Conservation (phyloP, 768 basidiomycete species). For the Mycena belliarum region DNA sequence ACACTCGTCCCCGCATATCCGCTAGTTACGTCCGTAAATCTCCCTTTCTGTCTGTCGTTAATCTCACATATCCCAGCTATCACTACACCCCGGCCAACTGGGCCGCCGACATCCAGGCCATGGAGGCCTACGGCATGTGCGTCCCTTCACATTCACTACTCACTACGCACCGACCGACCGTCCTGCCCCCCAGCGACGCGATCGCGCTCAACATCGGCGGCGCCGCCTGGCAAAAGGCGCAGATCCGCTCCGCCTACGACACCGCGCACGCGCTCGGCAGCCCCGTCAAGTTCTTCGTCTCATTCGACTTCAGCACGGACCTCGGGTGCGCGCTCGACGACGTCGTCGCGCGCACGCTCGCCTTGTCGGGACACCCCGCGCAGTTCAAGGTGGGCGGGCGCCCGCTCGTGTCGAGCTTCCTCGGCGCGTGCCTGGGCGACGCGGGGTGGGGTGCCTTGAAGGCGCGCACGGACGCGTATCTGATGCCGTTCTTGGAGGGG, state of each 20-base stretch:
- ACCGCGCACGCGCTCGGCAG: slow-evolving; percentile 44
- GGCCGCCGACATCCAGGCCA: slow-evolving; percentile 42
- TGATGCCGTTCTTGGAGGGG: slow-evolving; percentile 61
- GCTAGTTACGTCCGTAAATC: slow-evolving; percentile 42
- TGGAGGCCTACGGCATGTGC: slow-evolving; percentile 44
- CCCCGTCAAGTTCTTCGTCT: slow-evolving; percentile 56
- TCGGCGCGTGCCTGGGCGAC: slow-evolving; percentile 60
- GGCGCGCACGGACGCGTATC: slow-evolving; percentile 45
- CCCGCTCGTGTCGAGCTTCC: slow-evolving; percentile 61
- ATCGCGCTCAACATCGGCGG: slow-evolving; percentile 65
- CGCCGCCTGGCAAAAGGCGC: slow-evolving; percentile 50
- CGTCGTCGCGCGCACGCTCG: slow-evolving; percentile 40
- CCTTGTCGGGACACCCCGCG: slow-evolving; percentile 36
- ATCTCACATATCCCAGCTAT: slow-evolving; percentile 32
- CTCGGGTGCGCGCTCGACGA: slow-evolving; percentile 47
- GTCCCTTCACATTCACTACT: slow-evolving; percentile 16
- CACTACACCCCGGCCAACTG: slow-evolving; percentile 41
- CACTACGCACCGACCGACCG: neutral
- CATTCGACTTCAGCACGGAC: slow-evolving; percentile 53
- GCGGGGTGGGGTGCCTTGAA: slow-evolving; percentile 47
- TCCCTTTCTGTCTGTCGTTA: neutral
- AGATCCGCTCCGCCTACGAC: slow-evolving; percentile 50
- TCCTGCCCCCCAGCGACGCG: slow-evolving; percentile 49
- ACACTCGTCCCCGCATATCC: neutral
- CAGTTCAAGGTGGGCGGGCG: slow-evolving; percentile 58